Base-by-base conservation (phyloP, 306 rosid genomes). In the Potentilla sterilis region DNA sequence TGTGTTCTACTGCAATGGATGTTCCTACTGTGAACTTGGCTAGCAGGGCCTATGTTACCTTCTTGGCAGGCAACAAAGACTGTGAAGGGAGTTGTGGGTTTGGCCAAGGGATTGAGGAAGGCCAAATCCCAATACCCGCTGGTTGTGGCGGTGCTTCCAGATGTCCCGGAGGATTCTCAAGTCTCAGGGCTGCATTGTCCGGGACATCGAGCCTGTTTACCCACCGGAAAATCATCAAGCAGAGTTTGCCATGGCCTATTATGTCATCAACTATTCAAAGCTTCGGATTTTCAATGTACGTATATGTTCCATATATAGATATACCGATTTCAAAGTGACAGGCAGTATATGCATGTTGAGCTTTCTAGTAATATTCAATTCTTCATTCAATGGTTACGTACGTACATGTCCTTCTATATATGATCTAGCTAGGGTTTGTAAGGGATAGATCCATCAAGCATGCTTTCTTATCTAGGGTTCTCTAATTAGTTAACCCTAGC, bases 71-170 rank as follows among this genome's bases (percentile, higher is more conserved):
- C 14, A 54, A 38, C 49, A 40, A 40, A 19, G 66, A 72, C 48
- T 72, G 54, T 72, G n/a, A 72, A 72, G 49, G 75, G 75, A 10
- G 75, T 72, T 16, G 65, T 71, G 8, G 75, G 75, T 71, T 34
- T 71, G 46, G 75, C 75, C 64, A 52, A 71, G 65, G 75, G 75
- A 18, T 35, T 72, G 24, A 35, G 65, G 40, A 72, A 37, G 37
- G 51, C 14, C 46, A 38, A 37, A 38, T 69, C 73, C 8, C 57
- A 44, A 9, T 46, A 46, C 58, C 73, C 73, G 3, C 73, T 69
- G 35, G 75, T 72, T 16, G 75, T 72, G n/a, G 51, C 75, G 1
- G 66, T 72, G 63, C 49, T 72, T 37, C 65, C 75, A 9, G 75
- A 72, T 40, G 65, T 72, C 18, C 64, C 66, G 4, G 42, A n/a